Conservation (phyloP, 2,329 filamentous ascomycete genomes). For the Calonectria multiphialidica region DNA sequence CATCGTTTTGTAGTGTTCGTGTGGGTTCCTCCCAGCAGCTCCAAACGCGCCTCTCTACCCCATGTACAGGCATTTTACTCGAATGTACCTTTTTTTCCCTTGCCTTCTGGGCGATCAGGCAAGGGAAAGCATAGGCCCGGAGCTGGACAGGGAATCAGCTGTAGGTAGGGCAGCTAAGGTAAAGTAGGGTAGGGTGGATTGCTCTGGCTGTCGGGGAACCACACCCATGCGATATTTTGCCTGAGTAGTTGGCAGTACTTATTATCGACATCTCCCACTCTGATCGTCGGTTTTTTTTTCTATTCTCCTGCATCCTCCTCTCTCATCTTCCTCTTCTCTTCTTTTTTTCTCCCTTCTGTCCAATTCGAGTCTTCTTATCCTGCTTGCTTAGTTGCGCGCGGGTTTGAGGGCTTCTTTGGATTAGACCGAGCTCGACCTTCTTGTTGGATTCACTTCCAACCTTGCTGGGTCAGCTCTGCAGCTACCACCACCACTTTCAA, state of each 20-base stretch:
- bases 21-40: slow-evolving; percentile 4
- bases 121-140: slow-evolving; percentile 7
- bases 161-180: not conserved
- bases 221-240: slow-evolving; percentile 31
- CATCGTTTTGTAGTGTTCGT: slow-evolving; percentile 7
- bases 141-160: slow-evolving; percentile 24
- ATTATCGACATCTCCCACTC: slow-evolving; percentile 24
- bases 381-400: slow-evolving; percentile 41
- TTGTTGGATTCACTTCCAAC: slow-evolving; percentile 17
- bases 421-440: slow-evolving; percentile 20
- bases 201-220: slow-evolving; percentile 16
- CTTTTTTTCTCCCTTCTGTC: slow-evolving; percentile 14
- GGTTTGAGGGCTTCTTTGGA: slow-evolving; percentile 32
- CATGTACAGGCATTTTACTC: slow-evolving; percentile 15
- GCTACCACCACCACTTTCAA: not conserved
- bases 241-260: slow-evolving; percentile 23
- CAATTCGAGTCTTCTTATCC: slow-evolving; percentile 19
- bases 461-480: not conserved
- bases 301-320: slow-evolving; percentile 12
- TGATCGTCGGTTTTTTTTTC: not conserved
- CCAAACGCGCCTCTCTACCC: slow-evolving; percentile 5
- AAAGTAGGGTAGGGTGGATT: not conserved
- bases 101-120: slow-evolving; percentile 16
- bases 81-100: slow-evolving; percentile 16
- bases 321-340: slow-evolving; percentile 6